These are phyloP conservation scores for Myxozyma sirexii DNA, from an alignment of 805 yeast species.

Conservation along the genomic window DNA sequence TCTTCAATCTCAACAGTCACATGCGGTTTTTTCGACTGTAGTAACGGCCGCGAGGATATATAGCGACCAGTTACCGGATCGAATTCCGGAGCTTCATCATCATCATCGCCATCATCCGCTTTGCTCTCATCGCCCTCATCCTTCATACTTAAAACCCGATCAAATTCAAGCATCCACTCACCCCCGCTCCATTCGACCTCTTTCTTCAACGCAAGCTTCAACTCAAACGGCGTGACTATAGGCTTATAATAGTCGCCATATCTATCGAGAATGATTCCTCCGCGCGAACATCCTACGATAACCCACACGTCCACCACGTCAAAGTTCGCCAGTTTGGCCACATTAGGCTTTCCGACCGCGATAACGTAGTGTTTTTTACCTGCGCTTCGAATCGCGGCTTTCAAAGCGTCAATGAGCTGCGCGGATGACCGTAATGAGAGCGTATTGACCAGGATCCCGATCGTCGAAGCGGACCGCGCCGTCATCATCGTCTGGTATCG, in stretches of 20 bases:
- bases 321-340: conserved; percentile 93
- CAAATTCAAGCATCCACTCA: conserved; percentile 85
- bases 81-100: conserved; percentile 63
- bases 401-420: conserved; percentile 62
- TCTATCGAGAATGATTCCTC: conserved; percentile 84
- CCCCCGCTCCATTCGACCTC: conserved; percentile 85
- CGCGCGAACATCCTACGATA: conserved; percentile 89
- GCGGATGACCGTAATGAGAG: conserved; percentile 77
- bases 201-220: conserved; percentile 73
- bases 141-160: conserved; percentile 48
- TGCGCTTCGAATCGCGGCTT: conserved; percentile 63
- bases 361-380: conserved; percentile 92
- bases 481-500: conserved; percentile 84
- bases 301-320: conserved; percentile 96
- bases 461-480: conserved; percentile 88
- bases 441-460: conserved; percentile 89
- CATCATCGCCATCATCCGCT: conserved; percentile 52
- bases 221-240: conserved; percentile 89
- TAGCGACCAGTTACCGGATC: conserved; percentile 85
- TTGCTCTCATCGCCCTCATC: conserved; percentile 31
- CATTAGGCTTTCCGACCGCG: conserved; percentile 97
- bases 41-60: conserved; percentile 71
- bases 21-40: conserved; percentile 59
- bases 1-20: conserved; percentile 57
- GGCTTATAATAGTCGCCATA: conserved; percentile 84